phyloP scores from a whole-genome alignment of 352 stramenopile genomes.

The Phytophthora quininea region DNA sequence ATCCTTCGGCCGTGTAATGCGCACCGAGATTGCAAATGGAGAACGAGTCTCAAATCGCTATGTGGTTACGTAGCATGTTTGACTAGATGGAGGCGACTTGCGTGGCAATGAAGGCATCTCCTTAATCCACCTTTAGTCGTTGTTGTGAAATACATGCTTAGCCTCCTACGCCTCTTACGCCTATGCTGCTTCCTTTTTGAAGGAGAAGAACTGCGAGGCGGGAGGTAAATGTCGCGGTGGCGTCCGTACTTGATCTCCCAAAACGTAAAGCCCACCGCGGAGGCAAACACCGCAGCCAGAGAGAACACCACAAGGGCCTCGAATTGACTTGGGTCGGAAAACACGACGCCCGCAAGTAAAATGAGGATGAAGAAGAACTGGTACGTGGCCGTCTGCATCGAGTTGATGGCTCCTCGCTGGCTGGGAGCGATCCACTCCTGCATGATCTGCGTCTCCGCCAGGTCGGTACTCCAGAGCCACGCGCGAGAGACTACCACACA shows the following conservation, averaged over 20 bases:
- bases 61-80: too few relatives aligned
- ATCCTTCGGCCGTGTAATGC: too few relatives aligned
- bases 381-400: conserved; percentile 68
- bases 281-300: conserved; percentile 43
- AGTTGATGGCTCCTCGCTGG: conserved; percentile 60
- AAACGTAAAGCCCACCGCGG: conserved; percentile 55
- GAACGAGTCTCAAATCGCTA: too few relatives aligned
- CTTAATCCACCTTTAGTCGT: too few relatives aligned
- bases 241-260: conserved; percentile 60
- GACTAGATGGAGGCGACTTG: too few relatives aligned
- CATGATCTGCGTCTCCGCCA: conserved; percentile 78
- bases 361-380: conserved; percentile 75
- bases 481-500: conserved; percentile 56
- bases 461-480: conserved; percentile 62
- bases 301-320: conserved; percentile 63
- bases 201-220: conserved; percentile 8
- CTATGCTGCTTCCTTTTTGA: conserved; percentile 10
- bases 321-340: conserved; percentile 61
- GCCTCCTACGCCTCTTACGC: neutral
- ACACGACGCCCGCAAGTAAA: conserved; percentile 50
- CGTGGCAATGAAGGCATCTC: too few relatives aligned
- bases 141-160: too few relatives aligned
- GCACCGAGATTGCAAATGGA: too few relatives aligned
- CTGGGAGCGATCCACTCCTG: conserved; percentile 69
- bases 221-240: conserved; percentile 43